Percentiles rank a stretch among this genome's conserved stretches.
These are phyloP conservation scores for Picochlorum sp. DNA, from an alignment of 139 green algal genomes.

Conservation along the genomic window DNA sequence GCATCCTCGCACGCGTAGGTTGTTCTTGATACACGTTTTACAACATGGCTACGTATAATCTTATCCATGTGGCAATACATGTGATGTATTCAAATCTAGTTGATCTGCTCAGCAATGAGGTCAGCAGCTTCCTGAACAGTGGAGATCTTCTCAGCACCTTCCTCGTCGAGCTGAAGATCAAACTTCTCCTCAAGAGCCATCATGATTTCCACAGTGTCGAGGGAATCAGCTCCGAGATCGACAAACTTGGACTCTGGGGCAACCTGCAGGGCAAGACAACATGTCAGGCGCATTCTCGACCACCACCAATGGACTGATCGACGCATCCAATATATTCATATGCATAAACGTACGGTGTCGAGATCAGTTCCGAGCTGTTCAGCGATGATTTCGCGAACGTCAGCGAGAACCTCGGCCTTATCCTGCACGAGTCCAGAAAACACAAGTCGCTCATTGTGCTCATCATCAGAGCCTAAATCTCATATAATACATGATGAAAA, in stretches of 20 bases:
- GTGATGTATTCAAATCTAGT: slow-evolving; percentile 31
- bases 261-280: slow-evolving; percentile 46
- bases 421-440: slow-evolving; percentile 32
- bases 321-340: not conserved
- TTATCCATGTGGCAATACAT: not conserved
- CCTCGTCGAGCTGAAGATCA: slow-evolving; percentile 90
- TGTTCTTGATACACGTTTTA: not conserved
- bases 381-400: slow-evolving; percentile 86
- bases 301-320: too few species aligned
- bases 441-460: too few species aligned
- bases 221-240: slow-evolving; percentile 92
- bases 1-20: slow-evolving; percentile 26
- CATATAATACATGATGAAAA: not conserved
- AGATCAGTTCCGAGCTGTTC: slow-evolving; percentile 89
- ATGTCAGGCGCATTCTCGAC: too few species aligned
- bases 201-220: slow-evolving; percentile 99
- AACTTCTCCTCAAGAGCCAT: slow-evolving; percentile 99
- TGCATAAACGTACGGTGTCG: slow-evolving; percentile 44
- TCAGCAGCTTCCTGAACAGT: slow-evolving; percentile 75
- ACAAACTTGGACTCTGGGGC: slow-evolving; percentile 83
- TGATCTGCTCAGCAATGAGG: slow-evolving; percentile 73
- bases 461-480: not conserved
- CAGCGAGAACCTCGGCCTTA: slow-evolving; percentile 70
- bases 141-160: slow-evolving; percentile 90
- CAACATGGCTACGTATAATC: not conserved